Percentiles rank a stretch among this genome's conserved stretches.
Conservation (phyloP, 164 flowering plant species). For the Warburgia ugandensis region DNA sequence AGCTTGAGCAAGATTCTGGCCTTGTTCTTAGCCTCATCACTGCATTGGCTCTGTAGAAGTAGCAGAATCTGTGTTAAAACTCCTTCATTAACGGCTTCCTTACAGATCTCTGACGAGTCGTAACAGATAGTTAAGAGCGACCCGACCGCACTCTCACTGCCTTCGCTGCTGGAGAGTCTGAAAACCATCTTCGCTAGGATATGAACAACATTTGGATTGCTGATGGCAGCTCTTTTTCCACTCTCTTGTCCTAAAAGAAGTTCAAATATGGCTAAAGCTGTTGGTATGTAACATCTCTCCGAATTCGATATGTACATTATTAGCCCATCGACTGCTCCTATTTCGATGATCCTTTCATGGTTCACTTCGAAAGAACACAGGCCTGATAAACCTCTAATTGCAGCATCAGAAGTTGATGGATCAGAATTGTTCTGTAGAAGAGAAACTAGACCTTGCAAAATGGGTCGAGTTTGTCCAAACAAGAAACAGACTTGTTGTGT, state of each 20-base stretch:
- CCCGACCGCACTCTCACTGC: constrained; percentile 51
- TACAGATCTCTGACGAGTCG: constrained; percentile 28
- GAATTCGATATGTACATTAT: constrained; percentile 23
- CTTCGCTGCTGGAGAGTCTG: constrained; percentile 46
- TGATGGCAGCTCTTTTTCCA: constrained; percentile 29
- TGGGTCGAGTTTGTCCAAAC: constrained; percentile 19
- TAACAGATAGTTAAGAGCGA: constrained; percentile 34
- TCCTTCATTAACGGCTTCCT: constrained; percentile 44
- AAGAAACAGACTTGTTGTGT: constrained; percentile 26
- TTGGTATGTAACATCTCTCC: constrained; percentile 11
- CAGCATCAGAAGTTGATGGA: constrained; percentile 23
- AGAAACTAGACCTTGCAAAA: constrained; percentile 18
- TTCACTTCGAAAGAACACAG: constrained; percentile 27
- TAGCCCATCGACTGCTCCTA: constrained; percentile 33
- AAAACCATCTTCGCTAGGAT: constrained; percentile 60
- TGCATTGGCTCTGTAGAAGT: constrained; percentile 65
- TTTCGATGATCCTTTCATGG: constrained; percentile 21
- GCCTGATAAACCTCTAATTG: constrained; percentile 30
- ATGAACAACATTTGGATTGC: constrained; percentile 26
- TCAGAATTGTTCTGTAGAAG: constrained; percentile 22
- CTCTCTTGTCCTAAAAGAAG: constrained; percentile 27
- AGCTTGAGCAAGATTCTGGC: constrained; percentile 65
- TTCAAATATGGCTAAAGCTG: constrained; percentile 39
- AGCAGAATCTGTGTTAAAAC: constrained; percentile 53
- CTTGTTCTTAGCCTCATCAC: constrained; percentile 40